These are phyloP conservation scores for Hansenula sp. DNA, from an alignment of 1,139 yeast genomes.

Conservation along the genomic window DNA sequence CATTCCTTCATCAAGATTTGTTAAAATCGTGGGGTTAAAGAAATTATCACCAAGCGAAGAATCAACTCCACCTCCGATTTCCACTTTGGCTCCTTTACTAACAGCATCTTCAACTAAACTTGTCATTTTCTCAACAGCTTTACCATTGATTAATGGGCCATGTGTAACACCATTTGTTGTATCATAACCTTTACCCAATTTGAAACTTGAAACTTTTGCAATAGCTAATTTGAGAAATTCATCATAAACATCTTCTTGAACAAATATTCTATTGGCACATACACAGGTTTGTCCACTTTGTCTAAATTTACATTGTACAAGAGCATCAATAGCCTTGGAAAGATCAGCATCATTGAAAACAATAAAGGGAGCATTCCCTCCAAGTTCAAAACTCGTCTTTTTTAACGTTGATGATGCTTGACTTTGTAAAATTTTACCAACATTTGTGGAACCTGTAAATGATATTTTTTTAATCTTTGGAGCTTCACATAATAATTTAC, in stretches of 20 bases:
- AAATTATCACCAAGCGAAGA: conserved; percentile 58
- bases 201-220: conserved; percentile 35
- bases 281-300: conserved; percentile 65
- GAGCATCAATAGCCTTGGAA: conserved; percentile 44
- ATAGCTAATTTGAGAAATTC: conserved; percentile 34
- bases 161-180: conserved; percentile 45
- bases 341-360: conserved; percentile 47
- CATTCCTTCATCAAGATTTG: conserved; percentile 53
- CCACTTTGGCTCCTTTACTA: conserved; percentile 55
- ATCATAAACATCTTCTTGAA: conserved; percentile 43
- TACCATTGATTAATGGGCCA: conserved; percentile 65
- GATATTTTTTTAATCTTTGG: neutral
- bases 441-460: neutral
- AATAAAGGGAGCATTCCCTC: conserved; percentile 51
- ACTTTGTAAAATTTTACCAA: neutral
- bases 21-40: conserved; percentile 62
- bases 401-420: conserved; percentile 44
- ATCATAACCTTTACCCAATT: conserved; percentile 63
- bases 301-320: conserved; percentile 82
- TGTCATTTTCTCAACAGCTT: conserved; percentile 56
- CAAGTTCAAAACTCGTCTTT: conserved; percentile 48
- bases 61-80: conserved; percentile 54
- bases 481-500: conserved; percentile 23
- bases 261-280: conserved; percentile 46
- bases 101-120: conserved; percentile 62